Percentiles rank a stretch among this genome's conserved stretches.
Conservation (phyloP, 176 grass and related monocot species). For the Oryza coarctata region DNA sequence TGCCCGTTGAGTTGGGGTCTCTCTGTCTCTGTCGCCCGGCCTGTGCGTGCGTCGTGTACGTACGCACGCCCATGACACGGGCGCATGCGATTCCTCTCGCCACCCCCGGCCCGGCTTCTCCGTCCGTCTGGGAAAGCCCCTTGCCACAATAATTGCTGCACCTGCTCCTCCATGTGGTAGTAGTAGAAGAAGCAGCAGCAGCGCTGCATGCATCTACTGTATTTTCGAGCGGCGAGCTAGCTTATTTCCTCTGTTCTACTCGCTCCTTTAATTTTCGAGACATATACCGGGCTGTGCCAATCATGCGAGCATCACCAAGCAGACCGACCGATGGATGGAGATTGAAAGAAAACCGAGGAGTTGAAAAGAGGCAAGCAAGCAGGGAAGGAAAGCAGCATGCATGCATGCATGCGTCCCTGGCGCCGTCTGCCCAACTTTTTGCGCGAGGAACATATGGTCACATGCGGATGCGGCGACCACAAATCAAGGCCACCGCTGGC, state of each 20-base stretch:
- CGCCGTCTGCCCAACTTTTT: conserved; percentile 22
- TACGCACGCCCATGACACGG: background rate
- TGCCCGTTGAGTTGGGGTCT: background rate
- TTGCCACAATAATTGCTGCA: background rate
- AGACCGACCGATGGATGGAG: background rate
- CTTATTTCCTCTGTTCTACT: too few species aligned
- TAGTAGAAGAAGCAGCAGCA: too few species aligned
- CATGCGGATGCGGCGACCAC: conserved; percentile 25
- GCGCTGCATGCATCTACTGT: too few species aligned
- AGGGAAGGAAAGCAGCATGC: background rate
- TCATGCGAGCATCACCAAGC: conserved; percentile 7
- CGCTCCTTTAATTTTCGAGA: too few species aligned
- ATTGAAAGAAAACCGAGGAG: background rate
- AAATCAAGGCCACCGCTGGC: background rate
- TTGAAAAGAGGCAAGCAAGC: background rate
- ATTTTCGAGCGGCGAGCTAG: too few species aligned
- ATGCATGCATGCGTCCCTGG: background rate
- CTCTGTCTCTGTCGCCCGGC: background rate
- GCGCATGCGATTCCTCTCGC: background rate
- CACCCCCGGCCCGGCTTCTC: background rate
- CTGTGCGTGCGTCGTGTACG: conserved; percentile 26
- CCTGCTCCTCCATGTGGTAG: background rate
- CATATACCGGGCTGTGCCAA: background rate
- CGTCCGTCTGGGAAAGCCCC: background rate
- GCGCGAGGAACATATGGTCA: conserved; percentile 45